Evolutionary conservation across 768 basidiomycete genomes (phyloP).

Genomic region (Trametes cubensis): DNA sequence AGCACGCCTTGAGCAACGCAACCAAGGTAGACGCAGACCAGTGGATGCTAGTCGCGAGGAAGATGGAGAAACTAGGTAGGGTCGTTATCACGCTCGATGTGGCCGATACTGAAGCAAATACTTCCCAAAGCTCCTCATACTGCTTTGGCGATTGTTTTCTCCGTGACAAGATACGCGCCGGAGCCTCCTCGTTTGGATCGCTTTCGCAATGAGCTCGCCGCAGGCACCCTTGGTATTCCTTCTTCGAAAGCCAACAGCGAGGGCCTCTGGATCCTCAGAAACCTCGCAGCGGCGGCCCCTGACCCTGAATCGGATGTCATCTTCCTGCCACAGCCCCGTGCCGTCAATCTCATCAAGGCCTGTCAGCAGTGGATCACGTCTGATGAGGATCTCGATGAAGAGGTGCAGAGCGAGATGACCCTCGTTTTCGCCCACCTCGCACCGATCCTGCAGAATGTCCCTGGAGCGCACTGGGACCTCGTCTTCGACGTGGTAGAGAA

Average conservation of each 20-base stretch:
- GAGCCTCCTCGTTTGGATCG: slow-evolving; percentile 76
- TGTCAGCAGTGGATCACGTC: slow-evolving; percentile 80
- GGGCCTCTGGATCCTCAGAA: slow-evolving; percentile 69
- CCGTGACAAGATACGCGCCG: slow-evolving; percentile 60
- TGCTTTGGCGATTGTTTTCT: slow-evolving; percentile 63
- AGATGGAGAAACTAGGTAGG: slow-evolving; percentile 64
- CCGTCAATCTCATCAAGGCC: slow-evolving; percentile 84
- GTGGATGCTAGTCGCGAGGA: slow-evolving; percentile 76
- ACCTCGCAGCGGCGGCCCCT: slow-evolving; percentile 75
- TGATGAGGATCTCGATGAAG: slow-evolving; percentile 68
- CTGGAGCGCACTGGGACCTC: slow-evolving; percentile 91
- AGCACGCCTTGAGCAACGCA: slow-evolving; percentile 59
- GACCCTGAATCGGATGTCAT: slow-evolving; percentile 75
- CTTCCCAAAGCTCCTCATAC: slow-evolving; percentile 63
- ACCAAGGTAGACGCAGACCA: slow-evolving; percentile 67
- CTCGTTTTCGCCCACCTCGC: slow-evolving; percentile 73
- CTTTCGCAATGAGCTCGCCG: slow-evolving; percentile 88
- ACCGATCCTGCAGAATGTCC: slow-evolving; percentile 84
- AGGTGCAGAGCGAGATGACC: slow-evolving; percentile 78
- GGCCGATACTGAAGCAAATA: not conserved
- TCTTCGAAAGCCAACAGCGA: slow-evolving; percentile 62
- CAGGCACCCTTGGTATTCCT: slow-evolving; percentile 70
- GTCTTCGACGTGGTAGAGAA: slow-evolving; percentile 88
- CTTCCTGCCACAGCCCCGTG: slow-evolving; percentile 83
- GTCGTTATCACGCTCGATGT: not conserved